phyloP scores from a whole-genome alignment of 805 yeast species.

The Candida sonorensis region DNA sequence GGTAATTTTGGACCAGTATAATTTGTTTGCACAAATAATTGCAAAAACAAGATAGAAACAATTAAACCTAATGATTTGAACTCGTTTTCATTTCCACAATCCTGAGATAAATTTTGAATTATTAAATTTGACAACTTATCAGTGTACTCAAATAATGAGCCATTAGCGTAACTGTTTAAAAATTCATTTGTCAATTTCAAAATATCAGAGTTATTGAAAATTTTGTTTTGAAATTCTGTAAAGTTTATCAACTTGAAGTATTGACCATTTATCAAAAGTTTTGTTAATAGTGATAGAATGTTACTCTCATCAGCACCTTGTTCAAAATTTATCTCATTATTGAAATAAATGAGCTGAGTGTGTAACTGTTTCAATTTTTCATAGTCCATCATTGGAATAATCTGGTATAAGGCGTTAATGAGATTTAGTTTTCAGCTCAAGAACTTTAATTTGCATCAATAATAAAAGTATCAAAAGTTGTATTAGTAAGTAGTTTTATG shows the following conservation, averaged over 20 bases:
- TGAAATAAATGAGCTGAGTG: not conserved
- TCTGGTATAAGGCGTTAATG: too few relatives aligned
- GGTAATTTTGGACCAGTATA: slow-evolving; percentile 74
- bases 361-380: not conserved
- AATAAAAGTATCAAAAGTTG: too few relatives aligned
- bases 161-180: not conserved
- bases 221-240: slow-evolving; percentile 3
- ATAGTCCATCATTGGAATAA: not conserved
- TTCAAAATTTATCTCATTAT: too few relatives aligned
- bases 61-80: slow-evolving; percentile 10
- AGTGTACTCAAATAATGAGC: slow-evolving; percentile 3
- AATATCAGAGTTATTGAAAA: slow-evolving; percentile 12
- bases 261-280: slow-evolving; percentile 23
- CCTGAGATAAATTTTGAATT: slow-evolving; percentile 4
- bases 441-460: too few relatives aligned
- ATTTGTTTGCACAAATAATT: slow-evolving; percentile 66
- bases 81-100: too few relatives aligned
- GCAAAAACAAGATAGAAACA: slow-evolving; percentile 54
- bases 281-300: too few relatives aligned
- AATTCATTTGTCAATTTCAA: slow-evolving; percentile 2
- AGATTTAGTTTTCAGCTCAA: too few relatives aligned
- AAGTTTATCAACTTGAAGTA: slow-evolving; percentile 13
- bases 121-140: slow-evolving; percentile 1
- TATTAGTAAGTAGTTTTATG: too few relatives aligned
- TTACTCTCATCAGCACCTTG: too few relatives aligned